These are phyloP conservation scores for Porogramme epimiltina DNA, from an alignment of 1,284 basidiomycete genomes.

Conservation along the genomic window DNA sequence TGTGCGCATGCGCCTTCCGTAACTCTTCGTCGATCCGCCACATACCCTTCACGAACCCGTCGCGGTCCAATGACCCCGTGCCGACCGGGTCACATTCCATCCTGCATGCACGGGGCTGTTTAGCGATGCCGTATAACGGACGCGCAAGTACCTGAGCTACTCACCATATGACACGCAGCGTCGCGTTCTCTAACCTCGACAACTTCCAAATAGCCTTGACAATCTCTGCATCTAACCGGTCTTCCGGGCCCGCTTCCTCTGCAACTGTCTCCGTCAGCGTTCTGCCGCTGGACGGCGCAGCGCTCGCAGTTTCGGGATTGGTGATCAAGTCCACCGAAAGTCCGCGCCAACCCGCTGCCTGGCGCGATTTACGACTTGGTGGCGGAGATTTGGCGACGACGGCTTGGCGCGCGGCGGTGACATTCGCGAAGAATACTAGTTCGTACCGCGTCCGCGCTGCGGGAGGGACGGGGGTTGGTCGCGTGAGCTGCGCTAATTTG, in stretches of 20 bases:
- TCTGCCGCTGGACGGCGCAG: conserved; percentile 7
- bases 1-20: conserved; percentile 50
- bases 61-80: conserved; percentile 59
- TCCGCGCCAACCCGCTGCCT: conserved; percentile 76
- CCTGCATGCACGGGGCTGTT: conserved; percentile 40
- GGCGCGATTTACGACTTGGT: conserved; percentile 48
- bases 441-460: conserved; percentile 68
- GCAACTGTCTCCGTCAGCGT: conserved; percentile 33
- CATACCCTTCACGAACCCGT: conserved; percentile 75
- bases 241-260: conserved; percentile 41
- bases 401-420: conserved; percentile 48
- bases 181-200: conserved; percentile 55
- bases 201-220: conserved; percentile 65
- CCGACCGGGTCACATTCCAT: conserved; percentile 62
- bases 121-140: background rate
- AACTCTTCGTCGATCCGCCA: conserved; percentile 85
- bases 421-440: conserved; percentile 59
- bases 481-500: conserved; percentile 32
- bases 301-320: conserved; percentile 39
- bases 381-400: conserved; percentile 24
- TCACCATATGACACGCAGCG: conserved; percentile 68
- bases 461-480: conserved; percentile 67
- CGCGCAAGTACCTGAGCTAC: conserved; percentile 22
- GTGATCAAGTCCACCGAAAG: conserved; percentile 73
- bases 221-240: conserved; percentile 54